Base-by-base conservation (phyloP, 805 yeast genomes). In the Danielia oregonensis region DNA sequence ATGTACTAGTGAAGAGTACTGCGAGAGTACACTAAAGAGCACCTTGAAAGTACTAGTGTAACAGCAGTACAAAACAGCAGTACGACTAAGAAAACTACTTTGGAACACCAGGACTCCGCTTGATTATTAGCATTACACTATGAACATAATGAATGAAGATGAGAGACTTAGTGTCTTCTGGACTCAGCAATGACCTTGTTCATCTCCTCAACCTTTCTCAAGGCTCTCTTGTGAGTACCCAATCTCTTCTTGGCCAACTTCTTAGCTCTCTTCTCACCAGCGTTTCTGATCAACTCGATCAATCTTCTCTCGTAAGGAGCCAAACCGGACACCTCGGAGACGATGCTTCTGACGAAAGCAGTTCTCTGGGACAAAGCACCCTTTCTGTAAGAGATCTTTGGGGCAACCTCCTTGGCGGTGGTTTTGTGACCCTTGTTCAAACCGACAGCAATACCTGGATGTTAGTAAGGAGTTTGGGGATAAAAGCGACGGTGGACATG, bases 191-290 rank as follows among this genome's bases (percentile, higher is more conserved):
- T 91, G 79, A 91, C 79, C 70, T 76, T 72, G 83, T 78, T 86
- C 89, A 94, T 85, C 76, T 89, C 96, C 78, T 93, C 99, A 70
- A 93, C 95, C 89, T 93, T 93, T 72, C 87, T 93, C 86, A 87
- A 86, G 64, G 97, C 97, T 82, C 99, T 94, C 79, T 81, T 82
- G 84, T 91, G 95, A 63, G 98, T 87, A 78, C 99, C 99, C 68
- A 93, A 86, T 86, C 93, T 91, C 95, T 86, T 93, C 93, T 93
- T 93, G 57, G 97, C 97, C 68, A 93, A 88, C 88, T 93, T 93
- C 87, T 93, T 86, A 59, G 99, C 98, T 81, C 97, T 93, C 95
- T 93, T 93, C 79, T 93, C 99, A 82, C 96, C 96, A 70, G 96
- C 89, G 79, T 94, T 93, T 83, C 98, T 93, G 84, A 93, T 81